These are phyloP conservation scores for Tricholoma sp. DNA, from an alignment of 768 basidiomycete species.

Conservation along the genomic window DNA sequence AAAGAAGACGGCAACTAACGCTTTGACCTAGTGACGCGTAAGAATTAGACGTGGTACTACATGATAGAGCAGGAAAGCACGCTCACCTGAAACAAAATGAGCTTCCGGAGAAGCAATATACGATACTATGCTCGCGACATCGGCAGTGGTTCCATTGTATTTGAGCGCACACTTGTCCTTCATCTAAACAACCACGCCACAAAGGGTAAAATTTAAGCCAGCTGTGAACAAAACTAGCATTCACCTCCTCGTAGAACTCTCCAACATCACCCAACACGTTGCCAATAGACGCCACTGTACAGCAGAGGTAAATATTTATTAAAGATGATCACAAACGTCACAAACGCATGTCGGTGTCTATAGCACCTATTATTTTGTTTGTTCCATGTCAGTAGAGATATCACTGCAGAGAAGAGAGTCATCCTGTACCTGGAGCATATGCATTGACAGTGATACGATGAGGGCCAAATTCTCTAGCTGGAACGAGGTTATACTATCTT, in stretches of 20 bases:
- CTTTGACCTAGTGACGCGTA: slow-evolving; percentile 11
- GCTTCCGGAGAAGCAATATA: slow-evolving; percentile 32
- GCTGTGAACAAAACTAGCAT: not conserved
- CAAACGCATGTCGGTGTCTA: slow-evolving; percentile 16
- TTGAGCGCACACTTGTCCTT: slow-evolving; percentile 6
- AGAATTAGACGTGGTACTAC: too few species aligned
- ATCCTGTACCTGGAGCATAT: slow-evolving; percentile 15
- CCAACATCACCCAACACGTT: not conserved
- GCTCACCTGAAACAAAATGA: slow-evolving; percentile 27
- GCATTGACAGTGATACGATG: slow-evolving; percentile 21
- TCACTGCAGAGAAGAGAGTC: not conserved
- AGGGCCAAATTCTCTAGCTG: slow-evolving; percentile 14
- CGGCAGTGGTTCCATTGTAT: slow-evolving; percentile 20
- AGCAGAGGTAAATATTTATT: not conserved
- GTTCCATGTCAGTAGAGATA: not conserved
- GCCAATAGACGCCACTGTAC: slow-evolving; percentile 9
- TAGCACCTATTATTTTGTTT: slow-evolving; percentile 3
- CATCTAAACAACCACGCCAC: not conserved
- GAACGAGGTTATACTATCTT: not conserved
- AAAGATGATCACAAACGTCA: not conserved
- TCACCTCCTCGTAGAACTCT: slow-evolving; percentile 4
- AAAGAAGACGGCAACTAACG: slow-evolving; percentile 6
- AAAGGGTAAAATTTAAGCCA: not conserved
- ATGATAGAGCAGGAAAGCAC: not conserved
- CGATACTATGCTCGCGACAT: slow-evolving; percentile 32